A percentile compares a stretch with the other conserved stretches of the same genome.
phyloP scores from a whole-genome alignment of 2,329 filamentous ascomycete species.

The Penicillium corylophilum region DNA sequence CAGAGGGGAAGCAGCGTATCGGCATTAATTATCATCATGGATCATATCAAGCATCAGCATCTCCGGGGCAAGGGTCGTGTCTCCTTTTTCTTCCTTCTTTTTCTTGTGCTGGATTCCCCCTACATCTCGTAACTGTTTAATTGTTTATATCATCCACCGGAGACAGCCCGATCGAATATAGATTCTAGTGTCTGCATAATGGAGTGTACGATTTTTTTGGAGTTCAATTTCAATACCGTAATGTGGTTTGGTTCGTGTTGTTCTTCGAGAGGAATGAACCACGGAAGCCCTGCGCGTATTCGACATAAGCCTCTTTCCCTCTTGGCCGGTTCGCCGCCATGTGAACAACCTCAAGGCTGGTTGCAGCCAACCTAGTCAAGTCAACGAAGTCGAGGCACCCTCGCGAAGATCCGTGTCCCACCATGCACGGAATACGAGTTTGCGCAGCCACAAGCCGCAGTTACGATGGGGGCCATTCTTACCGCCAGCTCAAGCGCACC shows the following conservation, averaged over 20 bases:
- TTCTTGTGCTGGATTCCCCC: constrained; percentile 19
- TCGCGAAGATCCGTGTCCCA: neutral
- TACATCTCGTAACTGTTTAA: constrained; percentile 18
- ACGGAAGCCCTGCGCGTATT: neutral
- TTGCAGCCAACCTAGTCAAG: neutral
- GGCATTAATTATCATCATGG: constrained; percentile 24
- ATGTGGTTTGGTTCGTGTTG: neutral
- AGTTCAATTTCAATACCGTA: neutral
- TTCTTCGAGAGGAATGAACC: neutral
- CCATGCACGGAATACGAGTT: constrained; percentile 16
- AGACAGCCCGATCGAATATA: constrained; percentile 20
- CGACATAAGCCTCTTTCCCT: neutral
- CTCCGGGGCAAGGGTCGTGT: constrained; percentile 14
- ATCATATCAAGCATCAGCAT: constrained; percentile 24
- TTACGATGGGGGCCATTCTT: neutral
- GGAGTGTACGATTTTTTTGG: constrained; percentile 3
- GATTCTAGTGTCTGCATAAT: constrained; percentile 22
- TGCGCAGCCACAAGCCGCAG: constrained; percentile 8
- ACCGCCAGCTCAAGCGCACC: neutral
- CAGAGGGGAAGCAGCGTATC: constrained; percentile 9
- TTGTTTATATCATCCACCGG: constrained; percentile 8
- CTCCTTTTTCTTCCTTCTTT: constrained; percentile 13
- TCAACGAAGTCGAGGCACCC: neutral
- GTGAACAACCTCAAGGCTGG: neutral
- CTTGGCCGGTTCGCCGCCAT: neutral